Conservation (phyloP, 768 basidiomycete genomes). For the Pulveroboletus sp. region DNA sequence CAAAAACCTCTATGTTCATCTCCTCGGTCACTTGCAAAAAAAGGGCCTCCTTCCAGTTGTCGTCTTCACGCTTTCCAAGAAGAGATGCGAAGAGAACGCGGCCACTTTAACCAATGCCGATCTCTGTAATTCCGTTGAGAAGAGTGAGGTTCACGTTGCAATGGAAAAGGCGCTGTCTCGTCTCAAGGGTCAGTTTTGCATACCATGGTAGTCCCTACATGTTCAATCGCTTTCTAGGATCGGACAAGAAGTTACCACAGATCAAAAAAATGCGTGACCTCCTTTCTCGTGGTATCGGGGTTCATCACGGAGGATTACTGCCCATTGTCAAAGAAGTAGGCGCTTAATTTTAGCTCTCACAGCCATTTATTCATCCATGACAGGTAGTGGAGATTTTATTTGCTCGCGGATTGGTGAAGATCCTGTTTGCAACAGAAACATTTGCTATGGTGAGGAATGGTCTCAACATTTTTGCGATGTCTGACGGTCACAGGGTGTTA, state of each 20-base stretch:
- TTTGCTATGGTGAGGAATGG: slow-evolving; percentile 84
- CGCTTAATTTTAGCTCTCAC: not conserved
- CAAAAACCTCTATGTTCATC: slow-evolving; percentile 91
- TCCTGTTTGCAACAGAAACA: slow-evolving; percentile 97
- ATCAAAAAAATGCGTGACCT: slow-evolving; percentile 88
- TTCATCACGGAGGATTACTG: slow-evolving; percentile 94
- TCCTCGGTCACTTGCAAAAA: slow-evolving; percentile 85
- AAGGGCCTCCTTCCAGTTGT: slow-evolving; percentile 88
- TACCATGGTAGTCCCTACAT: not conserved
- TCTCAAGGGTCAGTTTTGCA: slow-evolving; percentile 66
- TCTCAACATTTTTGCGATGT: slow-evolving; percentile 1
- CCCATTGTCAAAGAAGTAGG: slow-evolving; percentile 95
- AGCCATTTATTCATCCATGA: slow-evolving; percentile 7
- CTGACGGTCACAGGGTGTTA: slow-evolving; percentile 72
- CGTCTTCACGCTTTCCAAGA: slow-evolving; percentile 96
- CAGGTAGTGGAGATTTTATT: slow-evolving; percentile 96
- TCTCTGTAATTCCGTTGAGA: slow-evolving; percentile 85
- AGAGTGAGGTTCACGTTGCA: slow-evolving; percentile 94
- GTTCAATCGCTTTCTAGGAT: slow-evolving; percentile 47
- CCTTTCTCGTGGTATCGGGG: slow-evolving; percentile 89
- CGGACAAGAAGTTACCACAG: slow-evolving; percentile 91
- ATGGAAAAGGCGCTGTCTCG: slow-evolving; percentile 90
- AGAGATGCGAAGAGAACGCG: slow-evolving; percentile 95
- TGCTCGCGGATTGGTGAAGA: slow-evolving; percentile 91
- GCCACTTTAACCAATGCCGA: slow-evolving; percentile 84